Conservation (phyloP, 139 green algal genomes). For the Haematococcus sp. region DNA sequence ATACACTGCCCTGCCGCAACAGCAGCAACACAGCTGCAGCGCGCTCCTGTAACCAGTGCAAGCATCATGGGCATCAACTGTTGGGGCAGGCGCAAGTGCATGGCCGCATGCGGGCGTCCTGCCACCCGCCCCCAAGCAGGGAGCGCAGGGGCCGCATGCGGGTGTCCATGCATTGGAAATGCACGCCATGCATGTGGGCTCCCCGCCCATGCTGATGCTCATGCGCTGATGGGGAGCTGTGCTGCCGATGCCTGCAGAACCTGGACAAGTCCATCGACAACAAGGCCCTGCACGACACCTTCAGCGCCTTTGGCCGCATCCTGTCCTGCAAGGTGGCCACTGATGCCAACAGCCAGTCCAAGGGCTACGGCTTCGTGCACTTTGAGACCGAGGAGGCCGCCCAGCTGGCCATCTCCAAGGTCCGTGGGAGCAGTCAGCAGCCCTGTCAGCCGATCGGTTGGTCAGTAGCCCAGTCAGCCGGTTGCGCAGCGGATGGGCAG, state of each 20-base stretch:
- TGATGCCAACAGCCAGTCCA: conserved; percentile 60
- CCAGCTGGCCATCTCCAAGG: conserved; percentile 79
- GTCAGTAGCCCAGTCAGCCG: not conserved
- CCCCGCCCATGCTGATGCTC: not conserved
- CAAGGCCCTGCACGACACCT: conserved; percentile 93
- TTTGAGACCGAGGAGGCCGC: conserved; percentile 82
- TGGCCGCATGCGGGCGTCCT: too few relatives aligned
- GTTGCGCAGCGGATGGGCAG: too few relatives aligned
- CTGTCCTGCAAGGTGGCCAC: conserved; percentile 76
- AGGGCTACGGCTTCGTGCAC: conserved; percentile 94
- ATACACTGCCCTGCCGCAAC: too few relatives aligned
- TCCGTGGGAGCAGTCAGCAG: conserved; percentile 36
- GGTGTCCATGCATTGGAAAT: too few relatives aligned
- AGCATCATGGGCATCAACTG: too few relatives aligned
- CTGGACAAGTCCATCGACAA: conserved; percentile 91
- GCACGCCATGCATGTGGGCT: not conserved
- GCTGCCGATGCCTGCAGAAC: conserved; percentile 53
- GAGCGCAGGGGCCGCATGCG: too few relatives aligned
- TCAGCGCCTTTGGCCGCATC: conserved; percentile 87
- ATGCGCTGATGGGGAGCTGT: not conserved
- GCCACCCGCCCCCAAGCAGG: too few relatives aligned
- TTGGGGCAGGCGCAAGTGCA: too few relatives aligned
- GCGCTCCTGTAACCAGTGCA: too few relatives aligned
- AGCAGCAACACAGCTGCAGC: too few relatives aligned
- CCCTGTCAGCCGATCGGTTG: too few relatives aligned